These are phyloP conservation scores for Cytidiella melzeri DNA, from an alignment of 768 basidiomycete species.

Conservation along the genomic window DNA sequence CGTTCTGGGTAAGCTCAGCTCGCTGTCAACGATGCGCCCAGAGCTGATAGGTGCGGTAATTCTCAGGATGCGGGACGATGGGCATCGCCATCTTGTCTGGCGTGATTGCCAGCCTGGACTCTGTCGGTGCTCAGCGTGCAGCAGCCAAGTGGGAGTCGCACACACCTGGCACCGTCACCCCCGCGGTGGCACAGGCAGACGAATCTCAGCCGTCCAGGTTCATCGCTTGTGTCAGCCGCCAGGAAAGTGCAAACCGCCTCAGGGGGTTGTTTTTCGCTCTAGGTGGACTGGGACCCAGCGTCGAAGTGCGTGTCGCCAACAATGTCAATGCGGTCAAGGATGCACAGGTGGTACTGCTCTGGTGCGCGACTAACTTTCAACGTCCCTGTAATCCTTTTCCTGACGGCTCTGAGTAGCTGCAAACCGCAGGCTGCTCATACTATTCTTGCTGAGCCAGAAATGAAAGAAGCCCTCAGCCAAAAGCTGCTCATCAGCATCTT, in stretches of 20 bases:
- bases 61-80: conserved; percentile 95
- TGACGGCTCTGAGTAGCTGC: conserved; percentile 47
- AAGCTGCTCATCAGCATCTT: conserved; percentile 96
- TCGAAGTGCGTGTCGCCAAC: conserved; percentile 62
- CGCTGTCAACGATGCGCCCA: too few species aligned
- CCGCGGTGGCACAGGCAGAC: conserved; percentile 44
- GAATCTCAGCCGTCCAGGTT: conserved; percentile 73
- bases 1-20: conserved; percentile 61
- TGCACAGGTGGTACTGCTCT: conserved; percentile 83
- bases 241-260: conserved; percentile 68
- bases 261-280: conserved; percentile 51
- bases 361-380: conserved; percentile 42
- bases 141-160: conserved; percentile 59
- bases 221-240: conserved; percentile 80
- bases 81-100: conserved; percentile 93
- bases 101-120: conserved; percentile 76
- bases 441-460: conserved; percentile 70
- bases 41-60: too few species aligned
- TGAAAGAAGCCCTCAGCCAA: conserved; percentile 76
- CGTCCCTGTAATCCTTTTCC: not conserved
- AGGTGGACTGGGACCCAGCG: conserved; percentile 52
- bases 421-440: conserved; percentile 83
- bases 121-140: conserved; percentile 23
- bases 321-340: conserved; percentile 70
- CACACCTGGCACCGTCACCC: conserved; percentile 71